Evolutionary conservation across 1,284 basidiomycete species (phyloP).

Genomic region (Austroboletus novae-zelandiae): DNA sequence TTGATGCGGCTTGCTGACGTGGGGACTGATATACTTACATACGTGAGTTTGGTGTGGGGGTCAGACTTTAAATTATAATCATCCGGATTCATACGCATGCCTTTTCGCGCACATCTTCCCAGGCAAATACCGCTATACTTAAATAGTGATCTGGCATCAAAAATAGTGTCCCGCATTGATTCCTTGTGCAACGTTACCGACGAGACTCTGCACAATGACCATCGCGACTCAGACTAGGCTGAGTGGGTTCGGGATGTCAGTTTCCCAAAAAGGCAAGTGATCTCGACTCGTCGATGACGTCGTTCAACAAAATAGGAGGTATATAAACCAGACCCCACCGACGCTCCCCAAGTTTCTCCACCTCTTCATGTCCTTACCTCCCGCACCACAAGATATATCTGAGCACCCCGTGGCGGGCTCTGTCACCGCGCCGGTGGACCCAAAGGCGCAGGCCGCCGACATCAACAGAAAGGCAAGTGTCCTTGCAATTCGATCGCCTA

Average conservation of each 20-base stretch:
- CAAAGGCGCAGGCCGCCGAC: slow-evolving; percentile 51
- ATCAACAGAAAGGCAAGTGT: slow-evolving; percentile 57
- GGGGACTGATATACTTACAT: no score
- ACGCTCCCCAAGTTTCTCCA: not conserved
- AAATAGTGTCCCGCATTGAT: no score
- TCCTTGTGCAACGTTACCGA: no score
- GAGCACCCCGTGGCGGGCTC: slow-evolving; percentile 51
- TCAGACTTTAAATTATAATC: no score
- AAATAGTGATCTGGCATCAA: no score
- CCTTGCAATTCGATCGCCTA: not conserved
- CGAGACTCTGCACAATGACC: no score
- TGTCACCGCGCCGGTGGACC: slow-evolving; percentile 60
- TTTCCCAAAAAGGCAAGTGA: slow-evolving; percentile 12
- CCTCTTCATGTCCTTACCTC: slow-evolving; percentile 63
- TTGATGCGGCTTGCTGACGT: no score
- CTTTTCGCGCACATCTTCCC: no score
- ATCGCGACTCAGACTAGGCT: not conserved
- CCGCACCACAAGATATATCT: slow-evolving; percentile 57
- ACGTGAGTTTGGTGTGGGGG: no score
- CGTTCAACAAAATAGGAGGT: slow-evolving; percentile 14
- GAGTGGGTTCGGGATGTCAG: not conserved
- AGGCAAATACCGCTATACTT: no score
- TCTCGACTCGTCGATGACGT: slow-evolving; percentile 21
- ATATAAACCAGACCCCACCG: slow-evolving; percentile 3
- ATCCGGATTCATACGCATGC: no score